A percentile compares a stretch with the other conserved stretches of the same genome.
phyloP scores from a whole-genome alignment of 1,284 basidiomycete species.

The Quambalaria eucalypti region DNA sequence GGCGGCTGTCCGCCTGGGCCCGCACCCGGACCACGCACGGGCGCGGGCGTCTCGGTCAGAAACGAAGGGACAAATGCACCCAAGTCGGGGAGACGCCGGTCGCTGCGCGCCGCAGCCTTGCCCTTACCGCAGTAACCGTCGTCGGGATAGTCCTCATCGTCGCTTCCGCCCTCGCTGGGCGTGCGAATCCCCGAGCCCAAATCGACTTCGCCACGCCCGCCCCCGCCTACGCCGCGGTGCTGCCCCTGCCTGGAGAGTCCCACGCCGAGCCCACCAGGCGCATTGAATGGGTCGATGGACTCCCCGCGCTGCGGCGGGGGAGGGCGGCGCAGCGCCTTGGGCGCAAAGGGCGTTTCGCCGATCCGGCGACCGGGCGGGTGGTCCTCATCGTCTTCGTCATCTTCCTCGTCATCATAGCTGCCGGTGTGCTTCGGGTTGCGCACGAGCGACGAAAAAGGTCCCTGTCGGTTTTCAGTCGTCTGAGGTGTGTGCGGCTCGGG shows the following conservation, averaged over 20 bases:
- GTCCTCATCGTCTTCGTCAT: too few relatives aligned
- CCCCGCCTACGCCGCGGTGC: not conserved
- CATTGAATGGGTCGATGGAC: conserved; percentile 3
- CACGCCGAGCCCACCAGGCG: not conserved
- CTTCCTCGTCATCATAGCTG: too few relatives aligned
- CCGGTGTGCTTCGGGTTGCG: not conserved
- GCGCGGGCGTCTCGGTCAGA: not conserved
- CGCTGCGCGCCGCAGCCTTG: not conserved
- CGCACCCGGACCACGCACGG: not conserved
- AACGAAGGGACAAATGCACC: conserved; percentile 5
- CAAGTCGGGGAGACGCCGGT: not conserved
- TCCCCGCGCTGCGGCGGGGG: conserved; percentile 2
- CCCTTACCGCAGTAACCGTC: too few relatives aligned
- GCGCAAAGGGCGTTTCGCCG: not conserved
- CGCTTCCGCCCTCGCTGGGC: not conserved
- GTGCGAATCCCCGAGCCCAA: not conserved
- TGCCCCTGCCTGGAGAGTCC: not conserved
- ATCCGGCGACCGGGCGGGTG: not conserved
- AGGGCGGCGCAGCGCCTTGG: not conserved
- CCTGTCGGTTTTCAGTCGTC: conserved; percentile 5
- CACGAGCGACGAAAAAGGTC: conserved; percentile 4
- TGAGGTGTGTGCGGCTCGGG: conserved; percentile 7
- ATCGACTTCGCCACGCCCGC: not conserved
- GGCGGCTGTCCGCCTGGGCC: not conserved
- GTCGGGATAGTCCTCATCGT: not conserved